Base-by-base conservation (phyloP, 2,329 filamentous ascomycete species). In the Metarhizium guizhouense region DNA sequence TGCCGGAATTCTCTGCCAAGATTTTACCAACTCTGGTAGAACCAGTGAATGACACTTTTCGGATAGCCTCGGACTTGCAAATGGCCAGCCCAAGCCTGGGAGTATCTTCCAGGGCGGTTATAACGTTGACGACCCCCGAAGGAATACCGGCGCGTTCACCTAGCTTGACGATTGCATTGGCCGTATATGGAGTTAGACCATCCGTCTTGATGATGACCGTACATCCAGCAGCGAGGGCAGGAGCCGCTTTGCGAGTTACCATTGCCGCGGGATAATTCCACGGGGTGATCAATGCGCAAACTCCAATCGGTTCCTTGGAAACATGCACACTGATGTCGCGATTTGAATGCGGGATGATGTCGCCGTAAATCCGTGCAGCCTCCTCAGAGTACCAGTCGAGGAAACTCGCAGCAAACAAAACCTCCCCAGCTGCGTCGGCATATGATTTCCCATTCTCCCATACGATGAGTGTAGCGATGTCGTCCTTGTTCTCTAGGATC, bases 41-140 rank as follows among this genome's bases (percentile, higher is more conserved):
- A 51, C 93, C 94, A 1, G 93, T 97, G 71, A 97, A 97, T 13
- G 90, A 95, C 50, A 97, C 81, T 72, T 97, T 97, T 68, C 87
- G 87, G 60, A 97, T 78, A 2, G 79, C 84, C 3, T 87, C 82
- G 65, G 68, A 65, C 0, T 87, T 86, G 8, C 90, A 94, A 54
- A 97, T 78, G n/a, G 82, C 74, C 69, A 86, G 76, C 54, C 93
- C 93, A 3, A 96, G 81, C 61, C 86, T 84, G 11, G 85, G 77
- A 0, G 91, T 96, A 70, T 96, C 94, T 53, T 86, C 74, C 3
- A 87, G 72, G 0, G 90, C 80, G 2, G 90, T 95, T 57, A 97
- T 79, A 56, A 97, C 77, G 72, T 97, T 97, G 60, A 97, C 81
- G 1, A 96, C 92, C 38, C 93, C 93, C 66, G 86, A 86, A 42